phyloP scores from a whole-genome alignment of 176 grass and related monocot genomes.

The Rhipidocladum racemiflorum region DNA sequence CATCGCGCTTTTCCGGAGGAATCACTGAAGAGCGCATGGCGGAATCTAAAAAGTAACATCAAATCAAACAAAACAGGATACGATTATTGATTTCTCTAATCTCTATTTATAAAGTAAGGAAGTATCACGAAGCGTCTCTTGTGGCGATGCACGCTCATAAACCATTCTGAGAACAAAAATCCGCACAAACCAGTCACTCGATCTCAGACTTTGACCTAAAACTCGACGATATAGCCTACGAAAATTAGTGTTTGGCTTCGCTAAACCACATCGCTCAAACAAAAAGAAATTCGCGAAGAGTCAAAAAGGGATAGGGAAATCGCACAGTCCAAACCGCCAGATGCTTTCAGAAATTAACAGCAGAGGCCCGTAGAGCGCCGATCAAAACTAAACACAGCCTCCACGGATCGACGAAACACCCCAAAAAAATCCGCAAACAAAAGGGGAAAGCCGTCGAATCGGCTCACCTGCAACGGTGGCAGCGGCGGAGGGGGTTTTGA shows the following conservation, averaged over 20 bases:
- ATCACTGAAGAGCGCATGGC: neutral
- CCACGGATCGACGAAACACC: conserved; percentile 2
- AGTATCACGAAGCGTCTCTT: neutral
- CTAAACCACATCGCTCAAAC: neutral
- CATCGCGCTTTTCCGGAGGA: conserved; percentile 26
- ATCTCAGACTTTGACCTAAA: conserved; percentile 13
- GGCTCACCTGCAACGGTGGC: conserved; percentile 32
- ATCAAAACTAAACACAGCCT: neutral
- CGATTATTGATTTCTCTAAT: neutral
- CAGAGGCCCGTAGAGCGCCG: neutral
- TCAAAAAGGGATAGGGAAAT: neutral
- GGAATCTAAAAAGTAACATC: conserved; percentile 33
- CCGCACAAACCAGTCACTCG: neutral
- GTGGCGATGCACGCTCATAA: neutral
- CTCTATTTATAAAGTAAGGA: neutral
- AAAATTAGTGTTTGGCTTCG: neutral
- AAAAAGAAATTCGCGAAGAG: neutral
- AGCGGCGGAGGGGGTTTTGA: neutral
- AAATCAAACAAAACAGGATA: conserved; percentile 24
- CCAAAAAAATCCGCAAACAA: neutral
- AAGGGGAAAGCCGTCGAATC: neutral
- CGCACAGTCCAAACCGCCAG: neutral
- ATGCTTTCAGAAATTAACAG: conserved; percentile 15
- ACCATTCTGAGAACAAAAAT: neutral
- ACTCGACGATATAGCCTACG: neutral